Percentiles rank a stretch among this genome's conserved stretches.
These are phyloP conservation scores for Populus tremula DNA, from an alignment of 345 rosid genomes.

Conservation along the genomic window DNA sequence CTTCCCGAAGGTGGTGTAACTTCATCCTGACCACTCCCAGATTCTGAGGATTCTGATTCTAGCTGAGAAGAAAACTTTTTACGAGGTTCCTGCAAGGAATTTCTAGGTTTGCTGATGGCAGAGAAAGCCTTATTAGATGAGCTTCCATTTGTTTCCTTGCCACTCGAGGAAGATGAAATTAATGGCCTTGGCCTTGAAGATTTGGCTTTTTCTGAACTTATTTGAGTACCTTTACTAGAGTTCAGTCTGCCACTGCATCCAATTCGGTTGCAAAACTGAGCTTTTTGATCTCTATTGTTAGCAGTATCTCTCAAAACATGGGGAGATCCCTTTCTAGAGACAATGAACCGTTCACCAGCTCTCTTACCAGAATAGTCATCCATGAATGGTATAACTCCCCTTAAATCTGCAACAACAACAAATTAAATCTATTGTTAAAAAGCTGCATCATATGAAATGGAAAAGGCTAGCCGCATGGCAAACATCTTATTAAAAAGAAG, in stretches of 20 bases:
- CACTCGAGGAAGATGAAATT: slow-evolving; percentile 43
- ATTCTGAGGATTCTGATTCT: slow-evolving; percentile 68
- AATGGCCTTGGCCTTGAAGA: slow-evolving; percentile 51
- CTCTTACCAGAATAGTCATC: slow-evolving; percentile 72
- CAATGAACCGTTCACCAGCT: slow-evolving; percentile 41
- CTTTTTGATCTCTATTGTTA: slow-evolving; percentile 49
- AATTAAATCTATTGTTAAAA: not conserved
- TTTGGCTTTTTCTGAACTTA: slow-evolving; percentile 52
- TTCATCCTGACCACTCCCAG: slow-evolving; percentile 55
- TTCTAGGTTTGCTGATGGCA: slow-evolving; percentile 35
- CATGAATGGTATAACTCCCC: slow-evolving; percentile 41
- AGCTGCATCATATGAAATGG: not conserved
- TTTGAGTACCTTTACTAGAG: slow-evolving; percentile 44
- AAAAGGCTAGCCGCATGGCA: not conserved
- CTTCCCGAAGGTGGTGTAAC: slow-evolving; percentile 36
- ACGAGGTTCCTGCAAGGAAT: slow-evolving; percentile 39
- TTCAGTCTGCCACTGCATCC: slow-evolving; percentile 64
- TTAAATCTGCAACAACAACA: slow-evolving; percentile 35
- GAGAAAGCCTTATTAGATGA: slow-evolving; percentile 55
- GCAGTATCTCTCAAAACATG: slow-evolving; percentile 58
- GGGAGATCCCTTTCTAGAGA: slow-evolving; percentile 50
- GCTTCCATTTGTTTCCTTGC: slow-evolving; percentile 66
- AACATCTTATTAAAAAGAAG: slow-evolving; percentile 3
- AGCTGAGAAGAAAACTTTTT: slow-evolving; percentile 45
- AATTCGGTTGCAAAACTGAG: slow-evolving; percentile 56